Evolutionary conservation across 352 stramenopile genomes (phyloP).

Genomic region (Pythium graminicola): DNA sequence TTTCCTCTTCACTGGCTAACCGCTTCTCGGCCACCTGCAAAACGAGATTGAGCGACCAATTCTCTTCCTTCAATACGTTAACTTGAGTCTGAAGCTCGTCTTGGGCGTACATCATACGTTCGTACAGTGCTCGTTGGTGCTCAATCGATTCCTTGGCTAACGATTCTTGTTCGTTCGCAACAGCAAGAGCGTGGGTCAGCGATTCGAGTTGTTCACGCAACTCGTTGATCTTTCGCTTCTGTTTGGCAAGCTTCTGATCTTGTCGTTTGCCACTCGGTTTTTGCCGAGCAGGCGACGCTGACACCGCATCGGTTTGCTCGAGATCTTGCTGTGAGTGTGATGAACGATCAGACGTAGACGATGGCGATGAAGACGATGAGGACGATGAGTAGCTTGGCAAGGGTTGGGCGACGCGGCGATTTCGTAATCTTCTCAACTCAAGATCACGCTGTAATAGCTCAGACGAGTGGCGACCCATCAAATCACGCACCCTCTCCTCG

Average conservation of each 20-base stretch:
- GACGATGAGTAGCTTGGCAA: constrained; percentile 1
- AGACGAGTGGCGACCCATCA: constrained; percentile 36
- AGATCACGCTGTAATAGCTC: constrained; percentile 30
- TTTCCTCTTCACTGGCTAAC: not conserved
- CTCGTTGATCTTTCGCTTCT: constrained; percentile 37
- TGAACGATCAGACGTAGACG: constrained; percentile 15
- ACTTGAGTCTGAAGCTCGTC: constrained; percentile 46
- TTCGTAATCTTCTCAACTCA: constrained; percentile 12
- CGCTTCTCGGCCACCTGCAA: constrained; percentile 49
- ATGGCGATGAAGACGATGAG: constrained; percentile 24
- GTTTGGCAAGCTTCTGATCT: constrained; percentile 30
- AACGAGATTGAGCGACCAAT: constrained; percentile 60
- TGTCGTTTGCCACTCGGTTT: constrained; percentile 9
- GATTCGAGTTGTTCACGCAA: constrained; percentile 31
- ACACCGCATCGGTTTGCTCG: constrained; percentile 7
- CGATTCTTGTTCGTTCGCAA: constrained; percentile 73
- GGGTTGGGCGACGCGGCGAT: not conserved
- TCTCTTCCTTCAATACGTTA: constrained; percentile 56
- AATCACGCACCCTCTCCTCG: constrained; percentile 27
- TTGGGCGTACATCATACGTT: constrained; percentile 33
- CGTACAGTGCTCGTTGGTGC: constrained; percentile 26
- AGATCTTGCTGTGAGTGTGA: constrained; percentile 17
- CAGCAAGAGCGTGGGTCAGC: constrained; percentile 43
- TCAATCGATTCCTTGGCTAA: constrained; percentile 46
- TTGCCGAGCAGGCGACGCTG: not conserved